Percentiles rank a stretch among this genome's conserved stretches.
Evolutionary conservation across 306 rosid species (phyloP).

Genomic region (Castanopsis chinensis): DNA sequence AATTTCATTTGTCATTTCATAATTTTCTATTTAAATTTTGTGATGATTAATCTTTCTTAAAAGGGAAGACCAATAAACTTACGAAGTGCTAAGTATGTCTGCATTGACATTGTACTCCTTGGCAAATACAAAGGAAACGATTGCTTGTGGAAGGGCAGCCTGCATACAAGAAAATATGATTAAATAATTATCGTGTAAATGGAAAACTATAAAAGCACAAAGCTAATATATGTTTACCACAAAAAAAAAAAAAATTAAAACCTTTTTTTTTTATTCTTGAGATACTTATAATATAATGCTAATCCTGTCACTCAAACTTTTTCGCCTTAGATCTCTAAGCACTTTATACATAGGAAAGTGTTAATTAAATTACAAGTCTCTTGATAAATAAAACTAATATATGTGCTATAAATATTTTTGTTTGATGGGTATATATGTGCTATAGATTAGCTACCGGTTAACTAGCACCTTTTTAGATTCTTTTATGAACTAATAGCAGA

Average conservation of each 20-base stretch:
- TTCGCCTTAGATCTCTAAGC: rapidly evolving
- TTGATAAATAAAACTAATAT: too few species aligned
- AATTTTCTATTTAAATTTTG: background rate
- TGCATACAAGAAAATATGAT: background rate
- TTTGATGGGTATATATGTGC: too few species aligned
- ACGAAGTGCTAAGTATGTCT: constrained; percentile 24
- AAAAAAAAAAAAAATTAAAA: too few species aligned
- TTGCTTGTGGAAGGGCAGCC: constrained; percentile 30
- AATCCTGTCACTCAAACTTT: rapidly evolving
- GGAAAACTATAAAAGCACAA: background rate
- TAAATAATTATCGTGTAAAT: background rate
- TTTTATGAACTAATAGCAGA: too few species aligned
- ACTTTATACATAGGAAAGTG: too few species aligned
- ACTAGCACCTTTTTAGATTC: too few species aligned
- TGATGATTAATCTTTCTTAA: too few species aligned
- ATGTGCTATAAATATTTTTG: too few species aligned
- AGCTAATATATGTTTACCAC: background rate
- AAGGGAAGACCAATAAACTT: background rate
- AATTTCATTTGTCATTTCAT: background rate
- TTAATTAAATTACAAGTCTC: too few species aligned
- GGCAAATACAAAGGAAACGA: constrained; percentile 20
- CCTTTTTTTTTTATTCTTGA: too few species aligned
- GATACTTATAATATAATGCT: too few species aligned
- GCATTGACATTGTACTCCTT: constrained; percentile 27
- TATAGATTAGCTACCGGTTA: too few species aligned